Evolutionary conservation across 768 basidiomycete genomes (phyloP).

Genomic region (Rhizopogon rudus): DNA sequence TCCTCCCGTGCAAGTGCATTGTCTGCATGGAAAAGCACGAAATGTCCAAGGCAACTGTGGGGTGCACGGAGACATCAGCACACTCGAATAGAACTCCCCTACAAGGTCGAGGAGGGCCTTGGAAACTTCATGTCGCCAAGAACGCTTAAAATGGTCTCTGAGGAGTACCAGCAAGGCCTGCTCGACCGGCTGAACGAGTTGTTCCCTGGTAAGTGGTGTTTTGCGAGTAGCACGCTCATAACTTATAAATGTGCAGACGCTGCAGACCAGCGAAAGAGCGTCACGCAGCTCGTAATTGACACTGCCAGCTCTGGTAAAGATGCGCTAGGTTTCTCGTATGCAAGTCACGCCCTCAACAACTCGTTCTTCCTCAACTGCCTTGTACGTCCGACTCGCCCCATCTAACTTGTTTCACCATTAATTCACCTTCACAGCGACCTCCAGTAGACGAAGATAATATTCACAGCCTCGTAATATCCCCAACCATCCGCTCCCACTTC

Average conservation of each 20-base stretch:
- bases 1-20: conserved; percentile 14
- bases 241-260: conserved; percentile 37
- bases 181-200: conserved; percentile 73
- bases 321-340: conserved; percentile 83
- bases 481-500: conserved; percentile 37
- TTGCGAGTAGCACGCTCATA: not conserved
- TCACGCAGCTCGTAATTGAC: conserved; percentile 69
- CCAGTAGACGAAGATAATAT: conserved; percentile 23
- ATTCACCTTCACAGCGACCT: conserved; percentile 24
- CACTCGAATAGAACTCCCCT: conserved; percentile 51
- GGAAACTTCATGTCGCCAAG: conserved; percentile 72
- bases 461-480: conserved; percentile 12
- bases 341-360: conserved; percentile 90
- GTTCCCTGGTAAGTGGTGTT: conserved; percentile 53
- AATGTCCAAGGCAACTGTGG: conserved; percentile 11
- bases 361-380: conserved; percentile 88
- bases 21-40: conserved; percentile 11
- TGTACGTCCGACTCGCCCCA: conserved; percentile 42
- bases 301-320: conserved; percentile 54
- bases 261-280: conserved; percentile 46
- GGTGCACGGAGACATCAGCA: conserved; percentile 38
- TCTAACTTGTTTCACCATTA: not conserved
- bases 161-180: conserved; percentile 85
- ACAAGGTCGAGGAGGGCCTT: conserved; percentile 65
- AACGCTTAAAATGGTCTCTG: conserved; percentile 66